Evolutionary conservation across 2,329 filamentous ascomycete genomes (phyloP).

Genomic region (Emergomyces africanus): DNA sequence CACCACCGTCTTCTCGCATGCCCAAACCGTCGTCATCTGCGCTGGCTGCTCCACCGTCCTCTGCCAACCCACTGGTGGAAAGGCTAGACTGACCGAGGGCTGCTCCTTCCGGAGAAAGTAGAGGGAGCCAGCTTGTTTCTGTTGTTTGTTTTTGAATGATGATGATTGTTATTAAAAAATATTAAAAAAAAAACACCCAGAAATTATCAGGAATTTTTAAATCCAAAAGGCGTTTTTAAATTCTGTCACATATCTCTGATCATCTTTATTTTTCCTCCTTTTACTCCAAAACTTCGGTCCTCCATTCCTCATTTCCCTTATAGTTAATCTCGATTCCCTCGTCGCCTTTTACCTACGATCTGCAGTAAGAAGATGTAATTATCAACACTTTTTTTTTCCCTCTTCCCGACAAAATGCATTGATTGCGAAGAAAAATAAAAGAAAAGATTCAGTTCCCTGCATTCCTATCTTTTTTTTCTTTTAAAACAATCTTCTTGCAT

Average conservation of each 20-base stretch:
- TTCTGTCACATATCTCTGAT: slow-evolving; percentile 6
- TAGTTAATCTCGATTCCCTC: neutral
- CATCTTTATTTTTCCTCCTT: slow-evolving; percentile 4
- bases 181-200: slow-evolving; percentile 15
- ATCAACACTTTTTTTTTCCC: neutral
- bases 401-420: slow-evolving; percentile 9
- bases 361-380: slow-evolving; percentile 38
- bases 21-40: slow-evolving; percentile 99
- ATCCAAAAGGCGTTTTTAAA: slow-evolving; percentile 12
- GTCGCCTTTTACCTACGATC: slow-evolving; percentile 4
- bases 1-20: slow-evolving; percentile 99
- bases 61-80: slow-evolving; percentile 98
- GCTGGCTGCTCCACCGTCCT: slow-evolving; percentile 98
- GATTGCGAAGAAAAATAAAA: slow-evolving; percentile 43
- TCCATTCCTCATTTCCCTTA: neutral
- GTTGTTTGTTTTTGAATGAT: slow-evolving; percentile 5
- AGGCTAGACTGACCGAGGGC: slow-evolving; percentile 97
- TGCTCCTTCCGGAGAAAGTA: slow-evolving; percentile 99
- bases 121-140: slow-evolving; percentile 10
- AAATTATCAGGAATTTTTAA: slow-evolving; percentile 13
- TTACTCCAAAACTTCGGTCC: slow-evolving; percentile 8
- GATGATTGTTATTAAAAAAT: neutral
- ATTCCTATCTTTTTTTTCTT: slow-evolving; percentile 15
- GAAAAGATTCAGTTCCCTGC: slow-evolving; percentile 41
- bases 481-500: slow-evolving; percentile 15